A percentile compares a stretch with the other conserved stretches of the same genome.
Conservation (phyloP, 768 basidiomycete species). For the Lactarius hatsudake region DNA sequence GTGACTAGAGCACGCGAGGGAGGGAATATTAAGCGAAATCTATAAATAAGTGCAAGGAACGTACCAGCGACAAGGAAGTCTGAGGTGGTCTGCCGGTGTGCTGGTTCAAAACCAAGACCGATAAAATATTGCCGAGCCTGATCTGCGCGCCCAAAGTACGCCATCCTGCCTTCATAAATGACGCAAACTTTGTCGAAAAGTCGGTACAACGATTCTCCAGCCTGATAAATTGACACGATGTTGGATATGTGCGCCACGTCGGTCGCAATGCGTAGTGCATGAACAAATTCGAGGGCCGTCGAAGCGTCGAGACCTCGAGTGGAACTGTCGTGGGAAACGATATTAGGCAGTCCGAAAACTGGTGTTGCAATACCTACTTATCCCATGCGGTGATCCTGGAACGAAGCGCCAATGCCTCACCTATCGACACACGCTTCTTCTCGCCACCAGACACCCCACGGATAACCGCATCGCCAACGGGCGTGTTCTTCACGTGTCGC, state of each 20-base stretch:
- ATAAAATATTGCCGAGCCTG: conserved; percentile 81
- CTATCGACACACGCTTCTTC: conserved; percentile 77
- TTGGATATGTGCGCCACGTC: conserved; percentile 44
- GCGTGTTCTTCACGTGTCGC: conserved; percentile 70
- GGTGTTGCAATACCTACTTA: background rate
- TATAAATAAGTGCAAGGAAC: background rate
- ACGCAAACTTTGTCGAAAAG: conserved; percentile 88
- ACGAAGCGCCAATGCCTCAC: conserved; percentile 42
- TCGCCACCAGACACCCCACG: conserved; percentile 80
- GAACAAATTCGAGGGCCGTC: conserved; percentile 84
- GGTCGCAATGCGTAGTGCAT: conserved; percentile 75
- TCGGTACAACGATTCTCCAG: conserved; percentile 73
- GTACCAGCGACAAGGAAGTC: conserved; percentile 62
- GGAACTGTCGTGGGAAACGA: conserved; percentile 65
- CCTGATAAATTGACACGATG: conserved; percentile 40
- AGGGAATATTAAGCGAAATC: background rate
- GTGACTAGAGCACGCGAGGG: conserved; percentile 41
- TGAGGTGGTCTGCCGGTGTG: conserved; percentile 80
- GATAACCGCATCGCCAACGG: conserved; percentile 85
- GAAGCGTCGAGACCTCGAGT: conserved; percentile 82
- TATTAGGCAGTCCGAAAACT: background rate
- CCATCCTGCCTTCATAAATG: conserved; percentile 75
- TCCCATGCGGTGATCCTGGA: background rate
- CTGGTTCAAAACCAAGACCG: conserved; percentile 63
- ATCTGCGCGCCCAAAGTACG: conserved; percentile 73